phyloP scores from a whole-genome alignment of 805 yeast species.

The Blastobotrys americana region DNA sequence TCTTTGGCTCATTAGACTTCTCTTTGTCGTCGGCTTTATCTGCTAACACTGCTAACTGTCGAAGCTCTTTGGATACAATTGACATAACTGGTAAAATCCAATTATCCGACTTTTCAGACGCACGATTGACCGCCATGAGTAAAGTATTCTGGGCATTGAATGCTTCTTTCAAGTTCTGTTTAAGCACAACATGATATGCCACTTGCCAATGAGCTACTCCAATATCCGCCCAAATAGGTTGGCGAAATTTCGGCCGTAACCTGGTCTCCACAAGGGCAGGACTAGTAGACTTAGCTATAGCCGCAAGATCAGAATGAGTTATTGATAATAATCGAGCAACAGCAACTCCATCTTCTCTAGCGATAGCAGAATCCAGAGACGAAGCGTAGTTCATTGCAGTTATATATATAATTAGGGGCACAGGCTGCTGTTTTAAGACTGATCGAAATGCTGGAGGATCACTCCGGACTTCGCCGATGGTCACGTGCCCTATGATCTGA shows the following conservation, averaged over 20 bases:
- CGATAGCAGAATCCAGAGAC: conserved; percentile 10
- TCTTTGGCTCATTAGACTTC: background rate
- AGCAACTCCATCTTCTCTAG: conserved; percentile 15
- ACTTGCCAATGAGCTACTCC: conserved; percentile 23
- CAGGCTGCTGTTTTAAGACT: too few species aligned
- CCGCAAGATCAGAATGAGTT: conserved; percentile 8
- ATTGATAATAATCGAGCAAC: conserved; percentile 18
- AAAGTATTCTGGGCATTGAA: conserved; percentile 23
- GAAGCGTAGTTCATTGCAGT: conserved; percentile 3
- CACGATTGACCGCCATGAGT: conserved; percentile 56
- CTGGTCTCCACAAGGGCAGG: conserved; percentile 11
- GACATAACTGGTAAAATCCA: conserved; percentile 38
- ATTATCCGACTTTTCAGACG: conserved; percentile 76
- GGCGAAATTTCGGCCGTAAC: conserved; percentile 5
- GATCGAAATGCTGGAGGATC: too few species aligned
- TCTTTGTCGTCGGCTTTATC: conserved; percentile 10
- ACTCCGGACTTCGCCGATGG: too few species aligned
- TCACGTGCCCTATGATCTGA: too few species aligned
- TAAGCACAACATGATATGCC: conserved; percentile 14
- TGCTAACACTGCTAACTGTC: conserved; percentile 25
- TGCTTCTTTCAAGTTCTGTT: conserved; percentile 21
- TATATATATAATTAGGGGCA: background rate
- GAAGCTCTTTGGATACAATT: conserved; percentile 24
- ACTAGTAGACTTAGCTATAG: conserved; percentile 12
- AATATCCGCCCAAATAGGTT: conserved; percentile 18